These are phyloP conservation scores for Tolypocladium ophioglossoides DNA, from an alignment of 2,329 filamentous ascomycete genomes.

Conservation along the genomic window DNA sequence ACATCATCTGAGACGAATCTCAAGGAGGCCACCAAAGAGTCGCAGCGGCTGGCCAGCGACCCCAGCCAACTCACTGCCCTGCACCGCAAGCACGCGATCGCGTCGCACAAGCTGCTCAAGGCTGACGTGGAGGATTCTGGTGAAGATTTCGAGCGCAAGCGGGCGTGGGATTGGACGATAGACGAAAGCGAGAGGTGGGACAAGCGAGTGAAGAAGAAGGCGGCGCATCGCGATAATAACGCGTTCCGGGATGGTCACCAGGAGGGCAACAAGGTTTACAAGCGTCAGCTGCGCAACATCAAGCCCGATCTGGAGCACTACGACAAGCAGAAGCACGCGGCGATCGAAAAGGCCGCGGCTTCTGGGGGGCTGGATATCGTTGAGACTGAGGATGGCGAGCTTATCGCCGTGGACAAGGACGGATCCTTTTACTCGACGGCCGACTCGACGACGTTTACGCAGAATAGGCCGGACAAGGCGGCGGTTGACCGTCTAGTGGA, in stretches of 20 bases:
- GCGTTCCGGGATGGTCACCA: slow-evolving; percentile 83
- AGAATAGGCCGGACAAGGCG: slow-evolving; percentile 79
- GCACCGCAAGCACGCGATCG: slow-evolving; percentile 78
- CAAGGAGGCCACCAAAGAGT: slow-evolving; percentile 74
- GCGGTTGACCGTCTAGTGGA: slow-evolving; percentile 80
- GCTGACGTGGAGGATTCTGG: slow-evolving; percentile 77
- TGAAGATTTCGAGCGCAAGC: slow-evolving; percentile 93
- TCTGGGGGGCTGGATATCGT: slow-evolving; percentile 84
- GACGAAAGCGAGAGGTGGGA: slow-evolving; percentile 96
- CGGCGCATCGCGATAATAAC: slow-evolving; percentile 68
- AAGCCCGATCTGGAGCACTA: slow-evolving; percentile 74
- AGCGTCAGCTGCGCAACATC: slow-evolving; percentile 73
- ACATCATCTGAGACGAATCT: slow-evolving; percentile 63
- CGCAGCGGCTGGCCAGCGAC: slow-evolving; percentile 67
- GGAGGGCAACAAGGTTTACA: slow-evolving; percentile 88
- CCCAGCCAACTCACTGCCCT: slow-evolving; percentile 66
- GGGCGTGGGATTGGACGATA: slow-evolving; percentile 96
- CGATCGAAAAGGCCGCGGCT: slow-evolving; percentile 74
- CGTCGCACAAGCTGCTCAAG: slow-evolving; percentile 86
- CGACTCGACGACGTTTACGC: slow-evolving; percentile 68
- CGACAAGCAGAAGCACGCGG: slow-evolving; percentile 73
- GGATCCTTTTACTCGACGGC: slow-evolving; percentile 86
- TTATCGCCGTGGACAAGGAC: slow-evolving; percentile 86
- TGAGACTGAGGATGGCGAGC: slow-evolving; percentile 88
- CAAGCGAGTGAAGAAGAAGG: slow-evolving; percentile 77